Evolutionary conservation across 2,329 filamentous ascomycete species (phyloP).

Genomic region (Aureobasidium sp.): DNA sequence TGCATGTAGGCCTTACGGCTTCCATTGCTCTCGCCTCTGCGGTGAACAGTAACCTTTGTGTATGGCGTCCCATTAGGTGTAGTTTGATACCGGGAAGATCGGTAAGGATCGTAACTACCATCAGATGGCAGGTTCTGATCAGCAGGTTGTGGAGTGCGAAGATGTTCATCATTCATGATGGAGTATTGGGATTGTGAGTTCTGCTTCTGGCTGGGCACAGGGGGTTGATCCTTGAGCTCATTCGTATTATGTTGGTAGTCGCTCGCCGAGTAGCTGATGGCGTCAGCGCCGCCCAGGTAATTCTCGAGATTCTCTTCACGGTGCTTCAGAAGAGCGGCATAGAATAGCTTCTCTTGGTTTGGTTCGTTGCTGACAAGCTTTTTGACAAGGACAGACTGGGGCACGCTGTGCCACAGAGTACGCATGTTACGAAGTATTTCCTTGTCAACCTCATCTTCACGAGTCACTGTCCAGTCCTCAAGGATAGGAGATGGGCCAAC

Average conservation of each 20-base stretch:
- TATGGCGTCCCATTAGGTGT: conserved; percentile 32
- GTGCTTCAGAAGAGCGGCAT: conserved; percentile 75
- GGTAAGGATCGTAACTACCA: conserved; percentile 77
- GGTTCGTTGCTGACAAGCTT: conserved; percentile 53
- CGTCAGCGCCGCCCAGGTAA: conserved; percentile 61
- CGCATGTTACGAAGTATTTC: conserved; percentile 80
- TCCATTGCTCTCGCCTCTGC: conserved; percentile 33
- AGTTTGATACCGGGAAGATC: conserved; percentile 56
- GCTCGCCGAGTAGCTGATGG: conserved; percentile 73
- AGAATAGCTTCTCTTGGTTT: conserved; percentile 92
- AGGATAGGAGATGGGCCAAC: conserved; percentile 51
- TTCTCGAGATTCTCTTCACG: conserved; percentile 80
- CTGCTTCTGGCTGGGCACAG: conserved; percentile 30
- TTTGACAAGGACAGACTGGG: conserved; percentile 62
- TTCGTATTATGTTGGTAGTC: conserved; percentile 73
- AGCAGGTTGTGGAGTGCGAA: conserved; percentile 42
- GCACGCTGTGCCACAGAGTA: conserved; percentile 84
- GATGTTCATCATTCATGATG: conserved; percentile 49
- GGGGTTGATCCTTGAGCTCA: conserved; percentile 27
- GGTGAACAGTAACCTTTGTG: conserved; percentile 63
- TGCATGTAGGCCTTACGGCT: conserved; percentile 32
- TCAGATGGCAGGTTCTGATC: conserved; percentile 42
- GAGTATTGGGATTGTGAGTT: conserved; percentile 51
- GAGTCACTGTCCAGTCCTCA: conserved; percentile 56
- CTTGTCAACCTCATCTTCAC: conserved; percentile 63